Evolutionary conservation across 2,329 filamentous ascomycete genomes (phyloP).

Genomic region (Colletotrichum echinochloae): DNA sequence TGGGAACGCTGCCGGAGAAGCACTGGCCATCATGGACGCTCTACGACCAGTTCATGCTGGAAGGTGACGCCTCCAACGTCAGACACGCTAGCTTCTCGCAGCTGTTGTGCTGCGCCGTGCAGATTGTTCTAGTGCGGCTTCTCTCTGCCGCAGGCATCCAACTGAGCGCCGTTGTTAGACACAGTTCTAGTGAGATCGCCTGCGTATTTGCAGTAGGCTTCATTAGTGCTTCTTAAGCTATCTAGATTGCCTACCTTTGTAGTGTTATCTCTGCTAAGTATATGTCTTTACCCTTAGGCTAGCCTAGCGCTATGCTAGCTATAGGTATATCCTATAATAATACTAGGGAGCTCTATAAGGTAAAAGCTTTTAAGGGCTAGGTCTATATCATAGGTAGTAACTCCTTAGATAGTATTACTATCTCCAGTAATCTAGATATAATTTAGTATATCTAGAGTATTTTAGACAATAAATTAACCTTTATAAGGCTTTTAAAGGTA

Average conservation of each 20-base stretch:
- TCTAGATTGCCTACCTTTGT: slow-evolving; percentile 59
- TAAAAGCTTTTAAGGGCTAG: slow-evolving; percentile 38
- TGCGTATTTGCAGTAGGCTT: slow-evolving; percentile 62
- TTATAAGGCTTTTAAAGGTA: slow-evolving; percentile 42
- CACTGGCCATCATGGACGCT: slow-evolving; percentile 47
- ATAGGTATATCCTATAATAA: slow-evolving; percentile 42
- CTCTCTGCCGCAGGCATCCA: slow-evolving; percentile 48
- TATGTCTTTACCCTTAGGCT: slow-evolving; percentile 7
- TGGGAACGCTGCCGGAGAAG: slow-evolving; percentile 36
- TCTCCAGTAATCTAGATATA: slow-evolving; percentile 46
- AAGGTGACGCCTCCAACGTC: slow-evolving; percentile 12
- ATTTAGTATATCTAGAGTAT: slow-evolving; percentile 43
- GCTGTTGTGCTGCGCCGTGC: slow-evolving; percentile 48
- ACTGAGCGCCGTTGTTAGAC: slow-evolving; percentile 56
- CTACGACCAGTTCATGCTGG: slow-evolving; percentile 42
- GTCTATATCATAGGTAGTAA: slow-evolving; percentile 45
- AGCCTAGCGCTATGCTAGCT: slow-evolving; percentile 45
- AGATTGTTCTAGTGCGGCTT: slow-evolving; percentile 47
- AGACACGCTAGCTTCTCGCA: slow-evolving; percentile 47
- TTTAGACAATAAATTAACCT: slow-evolving; percentile 37
- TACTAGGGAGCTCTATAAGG: slow-evolving; percentile 22
- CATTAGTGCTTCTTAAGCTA: slow-evolving; percentile 55
- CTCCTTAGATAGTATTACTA: slow-evolving; percentile 42
- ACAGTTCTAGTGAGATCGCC: slow-evolving; percentile 63
- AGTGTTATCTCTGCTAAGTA: slow-evolving; percentile 45